Percentiles rank a stretch among this genome's conserved stretches.
phyloP scores from a whole-genome alignment of 169 alveolate species.

The Plasmodium adleri region DNA sequence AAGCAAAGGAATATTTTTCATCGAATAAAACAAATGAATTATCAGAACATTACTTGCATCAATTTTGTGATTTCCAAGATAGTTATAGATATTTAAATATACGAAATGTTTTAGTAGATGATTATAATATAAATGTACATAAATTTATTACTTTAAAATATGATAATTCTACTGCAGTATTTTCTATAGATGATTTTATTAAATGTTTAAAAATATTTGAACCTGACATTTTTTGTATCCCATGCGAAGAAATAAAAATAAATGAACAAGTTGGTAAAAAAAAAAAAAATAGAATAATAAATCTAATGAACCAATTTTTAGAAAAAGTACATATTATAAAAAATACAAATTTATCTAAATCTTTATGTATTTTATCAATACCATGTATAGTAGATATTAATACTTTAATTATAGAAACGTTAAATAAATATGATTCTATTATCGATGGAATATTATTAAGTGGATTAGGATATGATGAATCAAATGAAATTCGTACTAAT shows the following conservation, averaged over 20 bases:
- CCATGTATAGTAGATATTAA: conserved; percentile 45
- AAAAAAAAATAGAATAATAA: conserved; percentile 54
- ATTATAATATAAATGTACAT: conserved; percentile 37
- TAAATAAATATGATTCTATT: conserved; percentile 38
- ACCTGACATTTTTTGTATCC: conserved; percentile 71
- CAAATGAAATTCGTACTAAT: conserved; percentile 36
- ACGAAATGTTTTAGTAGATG: conserved; percentile 40
- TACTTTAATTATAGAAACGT: conserved; percentile 8
- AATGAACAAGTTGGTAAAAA: conserved; percentile 64
- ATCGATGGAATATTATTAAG: conserved; percentile 56
- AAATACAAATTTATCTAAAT: conserved; percentile 6
- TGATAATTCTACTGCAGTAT: conserved; percentile 13
- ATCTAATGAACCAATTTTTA: conserved; percentile 52
- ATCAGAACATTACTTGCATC: conserved; percentile 13
- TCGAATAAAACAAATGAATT: not conserved
- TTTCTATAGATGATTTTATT: conserved; percentile 56
- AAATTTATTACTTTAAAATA: conserved; percentile 44
- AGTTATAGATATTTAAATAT: conserved; percentile 65
- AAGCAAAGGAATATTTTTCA: conserved; percentile 56
- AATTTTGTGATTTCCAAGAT: conserved; percentile 43
- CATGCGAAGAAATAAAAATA: conserved; percentile 66
- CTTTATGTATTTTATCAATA: conserved; percentile 51
- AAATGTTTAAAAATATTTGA: conserved; percentile 66
- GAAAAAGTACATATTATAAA: conserved; percentile 52
- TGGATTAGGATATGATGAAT: conserved; percentile 74